Percentiles rank a stretch among this genome's conserved stretches.
Conservation (phyloP, 495 filamentous ascomycete species). For the Aspergillus cavernicola region DNA sequence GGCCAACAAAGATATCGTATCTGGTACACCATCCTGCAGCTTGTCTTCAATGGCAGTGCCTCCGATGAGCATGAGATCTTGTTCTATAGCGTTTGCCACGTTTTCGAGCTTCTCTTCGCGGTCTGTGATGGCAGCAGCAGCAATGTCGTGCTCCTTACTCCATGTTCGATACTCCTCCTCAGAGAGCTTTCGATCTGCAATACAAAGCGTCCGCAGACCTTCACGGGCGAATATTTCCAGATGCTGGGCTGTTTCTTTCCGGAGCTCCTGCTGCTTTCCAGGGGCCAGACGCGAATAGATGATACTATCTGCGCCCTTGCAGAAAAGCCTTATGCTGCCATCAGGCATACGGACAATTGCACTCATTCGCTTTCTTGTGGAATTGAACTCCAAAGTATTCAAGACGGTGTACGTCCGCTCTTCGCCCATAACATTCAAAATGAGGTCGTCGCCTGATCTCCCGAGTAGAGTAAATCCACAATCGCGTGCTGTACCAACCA, state of each 20-base stretch:
- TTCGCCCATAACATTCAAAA: conserved; percentile 81
- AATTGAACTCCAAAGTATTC: conserved; percentile 97
- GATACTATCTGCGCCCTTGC: conserved; percentile 96
- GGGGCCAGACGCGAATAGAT: conserved; percentile 89
- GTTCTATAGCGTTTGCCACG: conserved; percentile 86
- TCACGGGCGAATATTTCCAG: conserved; percentile 95
- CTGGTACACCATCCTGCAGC: conserved; percentile 94
- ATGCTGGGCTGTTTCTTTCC: conserved; percentile 82
- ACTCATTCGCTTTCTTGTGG: conserved; percentile 95
- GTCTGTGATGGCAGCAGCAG: conserved; percentile 76
- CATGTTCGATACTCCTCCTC: conserved; percentile 86
- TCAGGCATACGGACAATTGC: conserved; percentile 96
- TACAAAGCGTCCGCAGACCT: conserved; percentile 90
- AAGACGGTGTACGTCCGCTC: conserved; percentile 82
- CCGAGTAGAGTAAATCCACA: conserved; percentile 95
- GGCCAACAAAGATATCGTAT: conserved; percentile 88
- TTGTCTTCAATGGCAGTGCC: conserved; percentile 98
- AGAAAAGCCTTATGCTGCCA: conserved; percentile 86
- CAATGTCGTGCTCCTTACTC: conserved; percentile 83
- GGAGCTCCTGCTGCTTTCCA: conserved; percentile 81
- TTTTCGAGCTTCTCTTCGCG: conserved; percentile 93
- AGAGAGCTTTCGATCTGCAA: conserved; percentile 77
- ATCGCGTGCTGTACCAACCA: conserved; percentile 91
- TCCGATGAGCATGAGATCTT: conserved; percentile 82
- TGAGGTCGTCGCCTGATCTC: conserved; percentile 69